Conservation (phyloP, 1,284 basidiomycete genomes). For the Ceratobasidium sp. region DNA sequence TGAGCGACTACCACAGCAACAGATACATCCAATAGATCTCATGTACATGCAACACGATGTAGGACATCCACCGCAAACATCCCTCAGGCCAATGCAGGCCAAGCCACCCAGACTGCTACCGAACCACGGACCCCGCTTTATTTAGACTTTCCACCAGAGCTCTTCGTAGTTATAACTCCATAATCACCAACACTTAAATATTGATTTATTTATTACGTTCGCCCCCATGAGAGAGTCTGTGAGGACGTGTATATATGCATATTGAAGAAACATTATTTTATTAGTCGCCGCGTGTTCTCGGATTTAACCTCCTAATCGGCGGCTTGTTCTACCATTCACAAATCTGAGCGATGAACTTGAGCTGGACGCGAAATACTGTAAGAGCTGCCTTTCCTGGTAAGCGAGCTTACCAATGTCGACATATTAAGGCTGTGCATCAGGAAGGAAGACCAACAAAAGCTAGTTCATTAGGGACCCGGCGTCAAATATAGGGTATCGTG, state of each 20-base stretch:
- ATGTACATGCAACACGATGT: not conserved
- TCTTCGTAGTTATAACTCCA: not conserved
- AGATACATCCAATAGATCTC: not conserved
- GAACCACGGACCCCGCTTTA: conserved; percentile 6
- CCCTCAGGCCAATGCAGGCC: not conserved
- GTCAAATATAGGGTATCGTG: conserved; percentile 8
- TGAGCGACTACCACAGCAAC: not conserved
- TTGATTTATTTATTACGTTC: not conserved
- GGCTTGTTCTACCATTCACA: not conserved
- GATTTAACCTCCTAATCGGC: not conserved
- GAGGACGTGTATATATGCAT: not conserved
- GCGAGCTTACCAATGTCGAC: not conserved
- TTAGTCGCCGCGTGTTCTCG: not conserved
- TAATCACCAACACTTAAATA: not conserved
- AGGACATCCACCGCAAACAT: not conserved
- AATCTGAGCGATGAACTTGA: not conserved
- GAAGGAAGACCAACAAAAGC: conserved; percentile 9
- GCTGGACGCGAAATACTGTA: not conserved
- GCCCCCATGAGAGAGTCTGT: too few species aligned
- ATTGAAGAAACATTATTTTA: not conserved
- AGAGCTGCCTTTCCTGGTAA: not conserved
- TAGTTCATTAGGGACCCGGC: not conserved
- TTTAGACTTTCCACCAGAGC: not conserved
- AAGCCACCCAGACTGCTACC: not conserved
- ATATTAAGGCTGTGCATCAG: conserved; percentile 32